Evolutionary conservation across 257 asterid species (phyloP).

Genomic region (Sherardia arvensis): DNA sequence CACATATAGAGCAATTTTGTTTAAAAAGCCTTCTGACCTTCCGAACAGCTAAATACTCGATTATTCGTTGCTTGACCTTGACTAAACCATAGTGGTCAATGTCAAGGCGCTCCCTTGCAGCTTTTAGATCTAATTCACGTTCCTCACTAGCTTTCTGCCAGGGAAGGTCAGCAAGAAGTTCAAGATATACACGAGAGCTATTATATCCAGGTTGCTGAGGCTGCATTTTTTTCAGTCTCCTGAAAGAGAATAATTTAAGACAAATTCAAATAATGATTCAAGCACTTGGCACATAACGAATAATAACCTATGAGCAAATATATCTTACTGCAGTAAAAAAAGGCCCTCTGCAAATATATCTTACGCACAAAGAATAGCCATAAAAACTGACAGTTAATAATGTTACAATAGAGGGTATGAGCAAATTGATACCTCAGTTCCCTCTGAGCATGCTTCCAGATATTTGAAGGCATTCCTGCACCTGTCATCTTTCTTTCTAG

Average conservation of each 20-base stretch:
- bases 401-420: not conserved
- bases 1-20: conserved; percentile 4
- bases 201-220: conserved; percentile 98
- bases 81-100: conserved; percentile 85
- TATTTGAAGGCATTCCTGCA: conserved; percentile 88
- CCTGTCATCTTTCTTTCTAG: conserved; percentile 94
- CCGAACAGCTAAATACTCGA: conserved; percentile 96
- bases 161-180: conserved; percentile 94
- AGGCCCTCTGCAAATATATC: not conserved
- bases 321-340: not conserved
- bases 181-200: conserved; percentile 90
- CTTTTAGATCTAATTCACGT: conserved; percentile 67
- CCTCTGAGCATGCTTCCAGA: conserved; percentile 95
- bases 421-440: conserved; percentile 52
- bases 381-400: not conserved
- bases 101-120: conserved; percentile 86
- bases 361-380: not conserved
- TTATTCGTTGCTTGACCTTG: conserved; percentile 93
- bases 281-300: not conserved
- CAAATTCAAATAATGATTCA: conserved; percentile 9
- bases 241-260: conserved; percentile 28
- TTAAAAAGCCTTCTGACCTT: conserved; percentile 48
- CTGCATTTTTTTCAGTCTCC: conserved; percentile 99
- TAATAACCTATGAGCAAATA: not conserved
- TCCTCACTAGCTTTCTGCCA: conserved; percentile 93